A percentile compares a stretch with the other conserved stretches of the same genome.
These are phyloP conservation scores for Macrolepiota dolichaula DNA, from an alignment of 768 basidiomycete genomes.

Conservation along the genomic window DNA sequence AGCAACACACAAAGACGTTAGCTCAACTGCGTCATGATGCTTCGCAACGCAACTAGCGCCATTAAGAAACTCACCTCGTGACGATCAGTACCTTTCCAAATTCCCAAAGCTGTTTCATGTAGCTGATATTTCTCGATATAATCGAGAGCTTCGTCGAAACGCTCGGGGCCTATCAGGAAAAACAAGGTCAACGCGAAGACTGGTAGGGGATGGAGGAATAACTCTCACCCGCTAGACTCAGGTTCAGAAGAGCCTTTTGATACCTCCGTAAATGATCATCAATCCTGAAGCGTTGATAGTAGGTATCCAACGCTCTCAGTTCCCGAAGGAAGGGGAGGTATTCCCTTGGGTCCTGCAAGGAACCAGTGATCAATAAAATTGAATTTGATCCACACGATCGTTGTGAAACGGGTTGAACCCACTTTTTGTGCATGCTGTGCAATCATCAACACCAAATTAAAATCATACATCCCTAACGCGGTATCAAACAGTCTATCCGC, in stretches of 20 bases:
- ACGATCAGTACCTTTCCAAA: conserved; percentile 68
- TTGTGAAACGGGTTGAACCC: not conserved
- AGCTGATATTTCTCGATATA: conserved; percentile 81
- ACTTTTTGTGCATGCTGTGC: conserved; percentile 98
- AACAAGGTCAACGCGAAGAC: not conserved
- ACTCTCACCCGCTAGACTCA: conserved; percentile 67
- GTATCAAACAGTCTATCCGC: conserved; percentile 89
- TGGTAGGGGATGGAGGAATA: not conserved
- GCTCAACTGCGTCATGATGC: not conserved
- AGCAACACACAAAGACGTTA: not conserved
- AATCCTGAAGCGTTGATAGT: conserved; percentile 86
- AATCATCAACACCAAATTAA: conserved; percentile 90
- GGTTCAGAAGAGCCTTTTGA: conserved; percentile 68
- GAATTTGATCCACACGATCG: not conserved
- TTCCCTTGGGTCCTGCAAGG: conserved; percentile 85
- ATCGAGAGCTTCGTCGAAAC: conserved; percentile 74
- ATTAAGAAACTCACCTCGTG: conserved; percentile 46
- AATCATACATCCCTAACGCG: conserved; percentile 98
- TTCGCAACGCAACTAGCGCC: not conserved
- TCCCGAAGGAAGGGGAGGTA: conserved; percentile 96
- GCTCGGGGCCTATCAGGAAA: conserved; percentile 47
- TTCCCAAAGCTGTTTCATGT: conserved; percentile 66
- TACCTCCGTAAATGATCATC: conserved; percentile 87
- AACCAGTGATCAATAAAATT: not conserved
- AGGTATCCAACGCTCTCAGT: conserved; percentile 71